Evolutionary conservation across 108 stramenopile species (phyloP).

Genomic region (Nitzschia sp.): DNA sequence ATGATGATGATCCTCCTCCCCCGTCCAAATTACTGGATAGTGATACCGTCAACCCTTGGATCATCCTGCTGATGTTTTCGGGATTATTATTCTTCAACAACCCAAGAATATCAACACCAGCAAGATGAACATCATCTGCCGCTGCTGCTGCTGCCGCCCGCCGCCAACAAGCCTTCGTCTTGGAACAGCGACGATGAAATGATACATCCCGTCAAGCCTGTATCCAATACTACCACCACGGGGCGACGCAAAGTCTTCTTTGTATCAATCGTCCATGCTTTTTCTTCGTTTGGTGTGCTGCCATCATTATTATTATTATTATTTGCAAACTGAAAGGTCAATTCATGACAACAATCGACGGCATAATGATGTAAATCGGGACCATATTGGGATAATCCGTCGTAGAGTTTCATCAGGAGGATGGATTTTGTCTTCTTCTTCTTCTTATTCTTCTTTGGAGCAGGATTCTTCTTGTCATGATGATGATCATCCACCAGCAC

Average conservation of each 20-base stretch:
- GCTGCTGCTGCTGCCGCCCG: neutral
- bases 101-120: too few relatives aligned
- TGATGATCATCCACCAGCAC: slow-evolving; percentile 32
- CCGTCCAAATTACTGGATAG: slow-evolving; percentile 9
- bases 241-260: slow-evolving; percentile 21
- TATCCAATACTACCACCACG: slow-evolving; percentile 38
- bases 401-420: too few relatives aligned
- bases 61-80: neutral
- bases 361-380: slow-evolving; percentile 40
- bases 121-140: too few relatives aligned
- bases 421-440: neutral
- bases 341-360: slow-evolving; percentile 26
- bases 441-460: neutral
- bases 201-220: slow-evolving; percentile 46
- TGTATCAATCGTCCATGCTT: neutral
- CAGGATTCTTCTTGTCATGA: too few relatives aligned
- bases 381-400: slow-evolving; percentile 23
- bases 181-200: slow-evolving; percentile 33
- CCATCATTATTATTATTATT: neutral
- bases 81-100: too few relatives aligned
- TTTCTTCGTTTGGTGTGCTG: neutral
- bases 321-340: slow-evolving; percentile 4
- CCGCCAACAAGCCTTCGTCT: slow-evolving; percentile 12
- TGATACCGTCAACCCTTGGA: neutral
- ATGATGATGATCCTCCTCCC: too few relatives aligned